Base-by-base conservation (phyloP, 352 stramenopile genomes). In the Pythium brassicae region DNA sequence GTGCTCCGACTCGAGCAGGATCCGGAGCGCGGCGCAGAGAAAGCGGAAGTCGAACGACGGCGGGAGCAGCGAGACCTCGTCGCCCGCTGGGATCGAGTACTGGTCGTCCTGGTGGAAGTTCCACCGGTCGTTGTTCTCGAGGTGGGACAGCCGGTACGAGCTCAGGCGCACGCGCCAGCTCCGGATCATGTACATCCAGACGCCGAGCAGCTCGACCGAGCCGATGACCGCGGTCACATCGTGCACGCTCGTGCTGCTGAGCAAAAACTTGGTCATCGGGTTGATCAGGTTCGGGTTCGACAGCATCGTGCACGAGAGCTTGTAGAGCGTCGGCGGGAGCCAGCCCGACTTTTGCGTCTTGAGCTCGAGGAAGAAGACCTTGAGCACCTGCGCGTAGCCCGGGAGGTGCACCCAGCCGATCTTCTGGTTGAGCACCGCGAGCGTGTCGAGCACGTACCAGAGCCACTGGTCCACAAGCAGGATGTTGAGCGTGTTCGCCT, bases 181-280 rank as follows among this genome's bases (percentile, higher is more conserved):
- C 78, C 86, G 78, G 61, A 95, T 95, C 84, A 95, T 94, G 57
- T 95, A 94, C 84, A 95, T 93, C 86, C 86, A 95, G 9, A 95
- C 86, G 12, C 86, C 86, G 12, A 95, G 73, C 22, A 95, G 73
- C 56, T 95, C 86, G 4, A 95, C 83, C 0, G 84, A 82, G 48
- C 84, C 86, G 34, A 94, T 95, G 8, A 95, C 86, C 8, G 82
- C 86, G 0, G 86, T 91, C 2, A 94, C 83, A 58, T 95, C 86
- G 56, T 95, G 86, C 5, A 95, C 84, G 37, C 76, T 95, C 9
- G 86, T 95, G 49, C 79, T 92, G 59, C 82, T 92, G 15, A 95
- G 52, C 42, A 95, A 53, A 46, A 95, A 94, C 61, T 90, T 95
- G 48, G 84, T 94, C 86, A 95, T 95, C 14, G 86, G 86, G 71